Evolutionary conservation across 306 rosid species (phyloP), one percentile per base, ranked within the genome.

Genomic region (Medicago arabica): DNA sequence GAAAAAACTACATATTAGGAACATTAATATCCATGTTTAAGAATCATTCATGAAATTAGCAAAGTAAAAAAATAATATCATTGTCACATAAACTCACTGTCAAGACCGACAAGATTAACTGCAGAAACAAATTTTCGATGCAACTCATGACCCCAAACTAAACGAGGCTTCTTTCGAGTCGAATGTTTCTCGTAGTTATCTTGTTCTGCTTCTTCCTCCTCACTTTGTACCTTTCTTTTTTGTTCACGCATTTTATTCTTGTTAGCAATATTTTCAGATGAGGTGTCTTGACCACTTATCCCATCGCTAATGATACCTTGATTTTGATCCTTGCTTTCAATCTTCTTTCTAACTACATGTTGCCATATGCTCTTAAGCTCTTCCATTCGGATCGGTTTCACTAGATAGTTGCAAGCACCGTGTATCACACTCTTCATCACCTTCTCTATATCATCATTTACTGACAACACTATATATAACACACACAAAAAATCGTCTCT

Each of bases 351-450:
- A 44, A 91, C 46, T 38, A 91, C 96, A 81, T 93, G 98, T 46
- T 91, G 96, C 98, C 98, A 93, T 67, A 93, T 88, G 81, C 87
- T 93, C 84, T 82, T 86, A 51, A 91, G 83, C 89, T 91, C 90
- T 87, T 93, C 94, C 7, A 88, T 77, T 69, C 92, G 81, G 71
- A 88, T 89, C 1, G 97, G 98, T 74, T 93, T 93, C 80, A 88
- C 72, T 86, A 93, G 76, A 87, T 88, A 91, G 84, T 91, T 96
- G 77, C 92, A 86, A 7, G 98, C 97, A 17, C 96, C 98, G 19
- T 91, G 90, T 1, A 85, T 34, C 47, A 93, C 87, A 46, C 98
- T 97, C 85, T 87, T 93, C 98, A 91, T 91, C 68, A 93, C 98
- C 70, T 87, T 79, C 72, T 90, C 75, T 7, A 66, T 87, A 64